A percentile compares a stretch with the other conserved stretches of the same genome.
Evolutionary conservation across 345 rosid genomes (phyloP).

Genomic region (Populus tremula): DNA sequence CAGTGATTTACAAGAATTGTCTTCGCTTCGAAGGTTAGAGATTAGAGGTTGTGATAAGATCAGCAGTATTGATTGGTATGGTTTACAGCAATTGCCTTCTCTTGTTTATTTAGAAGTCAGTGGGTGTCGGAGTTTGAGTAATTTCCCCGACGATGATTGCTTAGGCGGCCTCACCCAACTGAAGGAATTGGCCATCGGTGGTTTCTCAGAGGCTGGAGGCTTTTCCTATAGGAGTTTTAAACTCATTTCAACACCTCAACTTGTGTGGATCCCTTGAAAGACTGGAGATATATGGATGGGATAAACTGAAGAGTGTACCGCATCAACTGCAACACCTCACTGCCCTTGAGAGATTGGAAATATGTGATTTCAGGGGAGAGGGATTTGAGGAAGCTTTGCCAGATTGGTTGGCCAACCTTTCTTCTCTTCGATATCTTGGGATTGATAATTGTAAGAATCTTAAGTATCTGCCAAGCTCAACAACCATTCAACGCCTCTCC

Average conservation of each 20-base stretch:
- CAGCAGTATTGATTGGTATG: no score
- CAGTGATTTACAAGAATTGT: neutral
- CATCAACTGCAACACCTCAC: no score
- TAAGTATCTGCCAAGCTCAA: neutral
- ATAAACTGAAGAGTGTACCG: no score
- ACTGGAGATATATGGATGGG: no score
- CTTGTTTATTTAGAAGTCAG: neutral
- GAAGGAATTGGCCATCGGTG: constrained; percentile 8
- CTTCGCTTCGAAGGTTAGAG: no score
- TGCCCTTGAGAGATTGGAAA: no score
- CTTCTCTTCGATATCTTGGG: neutral
- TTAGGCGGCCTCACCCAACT: neutral
- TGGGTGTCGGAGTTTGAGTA: neutral
- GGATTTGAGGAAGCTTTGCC: constrained; percentile 2
- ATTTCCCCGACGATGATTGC: neutral
- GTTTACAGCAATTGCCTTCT: neutral
- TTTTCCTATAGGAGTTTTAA: no score
- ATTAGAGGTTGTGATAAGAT: no score
- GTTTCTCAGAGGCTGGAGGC: neutral
- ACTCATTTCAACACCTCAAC: no score
- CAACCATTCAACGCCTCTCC: neutral
- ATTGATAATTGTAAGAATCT: neutral
- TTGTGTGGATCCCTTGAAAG: no score
- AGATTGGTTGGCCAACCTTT: constrained; percentile 8
- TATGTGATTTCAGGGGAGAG: no score